phyloP scores from a whole-genome alignment of 2,329 filamentous ascomycete species.

The Cercospora berteroae region DNA sequence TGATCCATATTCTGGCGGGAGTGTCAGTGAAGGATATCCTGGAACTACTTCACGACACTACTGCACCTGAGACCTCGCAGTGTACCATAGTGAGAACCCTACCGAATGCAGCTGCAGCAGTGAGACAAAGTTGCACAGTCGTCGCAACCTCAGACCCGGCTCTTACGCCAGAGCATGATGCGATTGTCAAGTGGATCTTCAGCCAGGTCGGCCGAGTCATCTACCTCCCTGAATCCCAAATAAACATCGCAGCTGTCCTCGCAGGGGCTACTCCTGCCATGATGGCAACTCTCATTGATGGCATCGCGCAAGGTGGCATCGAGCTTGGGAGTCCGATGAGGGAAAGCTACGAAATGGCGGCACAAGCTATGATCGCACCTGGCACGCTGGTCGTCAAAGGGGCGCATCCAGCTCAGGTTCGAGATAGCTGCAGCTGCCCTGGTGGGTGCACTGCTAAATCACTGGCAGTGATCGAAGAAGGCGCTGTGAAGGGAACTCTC shows the following conservation, averaged over 20 bases:
- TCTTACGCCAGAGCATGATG: slow-evolving; percentile 53
- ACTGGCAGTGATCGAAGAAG: slow-evolving; percentile 71
- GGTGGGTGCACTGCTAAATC: slow-evolving; percentile 77
- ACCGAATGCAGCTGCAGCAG: slow-evolving; percentile 78
- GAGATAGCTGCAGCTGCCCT: slow-evolving; percentile 74
- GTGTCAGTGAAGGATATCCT: slow-evolving; percentile 64
- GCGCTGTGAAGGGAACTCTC: slow-evolving; percentile 64
- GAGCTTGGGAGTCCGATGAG: slow-evolving; percentile 72
- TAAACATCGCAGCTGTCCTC: slow-evolving; percentile 72
- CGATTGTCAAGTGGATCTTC: slow-evolving; percentile 74
- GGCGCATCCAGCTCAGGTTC: slow-evolving; percentile 73
- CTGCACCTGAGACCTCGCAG: slow-evolving; percentile 49
- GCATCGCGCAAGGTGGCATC: slow-evolving; percentile 72
- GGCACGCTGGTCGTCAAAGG: slow-evolving; percentile 66
- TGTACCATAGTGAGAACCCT: slow-evolving; percentile 73
- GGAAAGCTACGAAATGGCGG: slow-evolving; percentile 74
- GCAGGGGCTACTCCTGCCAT: slow-evolving; percentile 76
- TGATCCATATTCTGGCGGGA: slow-evolving; percentile 79
- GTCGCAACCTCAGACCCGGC: slow-evolving; percentile 64
- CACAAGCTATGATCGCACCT: slow-evolving; percentile 74
- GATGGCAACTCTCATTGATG: slow-evolving; percentile 72
- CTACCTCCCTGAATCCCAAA: slow-evolving; percentile 63
- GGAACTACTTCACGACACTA: slow-evolving; percentile 53
- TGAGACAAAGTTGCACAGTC: slow-evolving; percentile 77
- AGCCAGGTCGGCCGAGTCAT: slow-evolving; percentile 69